Evolutionary conservation across 805 yeast genomes (phyloP), one percentile per base, ranked within the genome.

Genomic region (Ogataea nonfermentans): DNA sequence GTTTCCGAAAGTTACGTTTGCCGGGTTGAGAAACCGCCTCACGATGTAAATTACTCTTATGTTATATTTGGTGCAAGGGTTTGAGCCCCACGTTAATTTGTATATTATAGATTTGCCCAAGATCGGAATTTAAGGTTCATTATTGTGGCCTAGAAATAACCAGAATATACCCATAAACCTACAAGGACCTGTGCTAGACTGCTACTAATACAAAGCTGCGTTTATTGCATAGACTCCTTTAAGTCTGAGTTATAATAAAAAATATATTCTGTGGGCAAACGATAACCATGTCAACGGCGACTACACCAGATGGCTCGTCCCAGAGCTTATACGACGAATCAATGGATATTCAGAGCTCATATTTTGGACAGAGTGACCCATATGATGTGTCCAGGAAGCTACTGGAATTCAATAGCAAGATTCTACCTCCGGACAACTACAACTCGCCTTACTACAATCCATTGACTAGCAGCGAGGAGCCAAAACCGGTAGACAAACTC

Each of bases 401-500:
- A n/a, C 33, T 49, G 13, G 29, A 38, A 6, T 37, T 51, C 16
- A 56, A 52, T 24, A 52, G 49, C 28, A 43, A 53, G 31, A 51
- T 64, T 6, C 43, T 63, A 10, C 67, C 67, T 3, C 53, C 66
- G 1, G 43, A 48, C 13, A 53, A 63, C 40, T 55, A 56, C 38
- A 53, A 53, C 35, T 64, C 69, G 6, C 69, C 69, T 1, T 64
- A 57, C 40, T 62, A 60, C 46, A 45, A 56, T 17, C 66, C 68
- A 7, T 50, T 64, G 22, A 49, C 50, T 5, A 51, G 52, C 9
- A 37, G 47, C 12, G 55, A 53, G 32, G 62, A 60, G 24, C 65
- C 67, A 14, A 53, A 55, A 32, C 69, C 69, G 7, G 71, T 78
- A 4, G 81, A 76, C 48, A 70, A 71, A 20, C 59, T 76, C 46